phyloP scores from a whole-genome alignment of 352 stramenopile species.

The Peronospora farinosa region DNA sequence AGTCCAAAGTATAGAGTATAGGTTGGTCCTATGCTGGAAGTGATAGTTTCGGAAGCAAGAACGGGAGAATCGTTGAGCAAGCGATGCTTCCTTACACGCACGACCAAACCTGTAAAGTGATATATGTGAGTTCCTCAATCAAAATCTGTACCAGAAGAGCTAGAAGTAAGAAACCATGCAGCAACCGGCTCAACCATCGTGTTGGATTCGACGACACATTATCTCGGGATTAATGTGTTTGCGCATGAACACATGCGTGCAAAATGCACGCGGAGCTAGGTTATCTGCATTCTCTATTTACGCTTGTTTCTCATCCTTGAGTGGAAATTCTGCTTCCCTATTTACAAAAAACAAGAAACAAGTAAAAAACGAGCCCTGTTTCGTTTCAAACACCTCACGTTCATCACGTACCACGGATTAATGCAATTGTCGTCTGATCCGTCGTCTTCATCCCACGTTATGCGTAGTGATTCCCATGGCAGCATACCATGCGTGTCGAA shows the following conservation, averaged over 20 bases:
- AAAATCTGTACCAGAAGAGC: no score
- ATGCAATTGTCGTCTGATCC: conserved; percentile 75
- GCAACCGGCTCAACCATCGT: conserved; percentile 7
- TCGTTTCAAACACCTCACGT: neutral
- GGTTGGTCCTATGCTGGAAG: no score
- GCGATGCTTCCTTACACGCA: neutral
- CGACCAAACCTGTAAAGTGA: neutral
- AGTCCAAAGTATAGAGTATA: no score
- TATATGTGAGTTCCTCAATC: neutral
- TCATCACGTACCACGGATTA: conserved; percentile 68
- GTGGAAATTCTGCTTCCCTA: conserved; percentile 47
- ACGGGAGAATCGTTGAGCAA: no score
- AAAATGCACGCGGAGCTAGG: neutral
- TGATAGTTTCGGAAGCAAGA: no score
- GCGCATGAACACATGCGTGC: neutral
- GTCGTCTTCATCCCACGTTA: conserved; percentile 84
- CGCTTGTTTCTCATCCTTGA: conserved; percentile 18
- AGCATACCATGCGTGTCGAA: conserved; percentile 55
- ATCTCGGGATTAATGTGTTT: neutral
- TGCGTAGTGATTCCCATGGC: conserved; percentile 71
- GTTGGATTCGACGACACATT: conserved; percentile 8
- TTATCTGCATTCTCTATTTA: conserved; percentile 28
- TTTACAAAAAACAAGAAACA: conserved; percentile 13
- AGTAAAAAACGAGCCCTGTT: conserved; percentile 10
- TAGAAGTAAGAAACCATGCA: neutral